Conservation (phyloP, 2,329 filamentous ascomycete genomes). For the Ophiostoma sp. region DNA sequence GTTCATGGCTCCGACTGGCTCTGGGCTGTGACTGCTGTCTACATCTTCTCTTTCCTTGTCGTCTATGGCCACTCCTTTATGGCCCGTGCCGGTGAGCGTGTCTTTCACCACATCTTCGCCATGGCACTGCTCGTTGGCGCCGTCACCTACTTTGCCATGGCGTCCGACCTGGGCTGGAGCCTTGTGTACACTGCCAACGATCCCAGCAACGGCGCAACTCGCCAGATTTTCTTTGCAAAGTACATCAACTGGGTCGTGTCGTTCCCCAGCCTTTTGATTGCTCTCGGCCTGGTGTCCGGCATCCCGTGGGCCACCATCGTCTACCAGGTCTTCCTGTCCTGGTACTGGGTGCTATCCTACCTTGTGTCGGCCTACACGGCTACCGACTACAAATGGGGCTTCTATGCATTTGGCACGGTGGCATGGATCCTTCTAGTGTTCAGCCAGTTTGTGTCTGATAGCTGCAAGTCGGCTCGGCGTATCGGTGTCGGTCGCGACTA, state of each 20-base stretch:
- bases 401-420: slow-evolving; percentile 48
- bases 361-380: slow-evolving; percentile 45
- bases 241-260: slow-evolving; percentile 52
- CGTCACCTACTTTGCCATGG: slow-evolving; percentile 49
- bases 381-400: slow-evolving; percentile 54
- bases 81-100: slow-evolving; percentile 44
- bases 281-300: slow-evolving; percentile 46
- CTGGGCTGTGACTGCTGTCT: slow-evolving; percentile 50
- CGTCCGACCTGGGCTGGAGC: slow-evolving; percentile 46
- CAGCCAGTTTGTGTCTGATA: slow-evolving; percentile 41
- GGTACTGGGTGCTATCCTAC: slow-evolving; percentile 50
- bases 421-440: slow-evolving; percentile 44
- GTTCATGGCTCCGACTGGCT: slow-evolving; percentile 51
- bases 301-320: slow-evolving; percentile 53
- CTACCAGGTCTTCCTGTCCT: slow-evolving; percentile 46
- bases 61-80: slow-evolving; percentile 40
- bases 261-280: slow-evolving; percentile 43
- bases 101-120: slow-evolving; percentile 54
- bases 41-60: slow-evolving; percentile 42
- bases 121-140: slow-evolving; percentile 46
- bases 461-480: slow-evolving; percentile 38
- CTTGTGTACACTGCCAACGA: slow-evolving; percentile 36
- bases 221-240: slow-evolving; percentile 52
- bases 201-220: slow-evolving; percentile 31
- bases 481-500: slow-evolving; percentile 44